Evolutionary conservation across 495 filamentous ascomycete species (phyloP).

Genomic region (Aspergillus avenaceus): DNA sequence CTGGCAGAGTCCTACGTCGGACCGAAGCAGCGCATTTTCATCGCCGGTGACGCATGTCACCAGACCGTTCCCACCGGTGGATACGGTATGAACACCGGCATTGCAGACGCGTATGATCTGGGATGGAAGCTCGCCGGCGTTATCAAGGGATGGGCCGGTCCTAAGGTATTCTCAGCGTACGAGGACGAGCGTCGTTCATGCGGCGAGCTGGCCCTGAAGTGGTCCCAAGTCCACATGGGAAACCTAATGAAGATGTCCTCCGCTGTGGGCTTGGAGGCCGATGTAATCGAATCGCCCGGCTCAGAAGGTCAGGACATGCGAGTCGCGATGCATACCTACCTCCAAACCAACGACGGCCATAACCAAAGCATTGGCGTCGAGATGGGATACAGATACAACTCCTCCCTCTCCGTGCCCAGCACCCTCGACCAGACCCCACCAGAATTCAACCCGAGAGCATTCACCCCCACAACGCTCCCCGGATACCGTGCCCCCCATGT

Average conservation of each 20-base stretch:
- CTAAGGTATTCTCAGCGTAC: slow-evolving; percentile 18
- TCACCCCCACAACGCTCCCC: slow-evolving; percentile 20
- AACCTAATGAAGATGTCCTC: not conserved
- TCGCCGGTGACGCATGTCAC: slow-evolving; percentile 48
- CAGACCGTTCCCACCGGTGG: slow-evolving; percentile 22
- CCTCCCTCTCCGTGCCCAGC: not conserved
- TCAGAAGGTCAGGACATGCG: no score
- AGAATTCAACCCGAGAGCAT: not conserved
- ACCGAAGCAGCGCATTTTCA: slow-evolving; percentile 34
- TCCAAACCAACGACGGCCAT: slow-evolving; percentile 8
- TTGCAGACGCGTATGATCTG: slow-evolving; percentile 27
- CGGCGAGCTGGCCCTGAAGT: slow-evolving; percentile 1
- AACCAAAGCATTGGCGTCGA: slow-evolving; percentile 12
- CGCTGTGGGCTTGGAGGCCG: not conserved
- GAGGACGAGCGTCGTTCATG: slow-evolving; percentile 22
- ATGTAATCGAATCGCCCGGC: not conserved
- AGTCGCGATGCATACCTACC: not conserved
- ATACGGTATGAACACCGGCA: slow-evolving; percentile 28
- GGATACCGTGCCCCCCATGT: slow-evolving; percentile 27
- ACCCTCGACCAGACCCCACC: no score
- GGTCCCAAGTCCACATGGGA: slow-evolving; percentile 2
- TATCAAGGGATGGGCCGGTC: slow-evolving; percentile 15
- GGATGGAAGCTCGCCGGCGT: slow-evolving; percentile 28
- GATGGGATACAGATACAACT: slow-evolving; percentile 6
- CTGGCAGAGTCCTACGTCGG: slow-evolving; percentile 14